Conservation (phyloP, 75 land plant genomes). For the Selaginella tamariscina region DNA sequence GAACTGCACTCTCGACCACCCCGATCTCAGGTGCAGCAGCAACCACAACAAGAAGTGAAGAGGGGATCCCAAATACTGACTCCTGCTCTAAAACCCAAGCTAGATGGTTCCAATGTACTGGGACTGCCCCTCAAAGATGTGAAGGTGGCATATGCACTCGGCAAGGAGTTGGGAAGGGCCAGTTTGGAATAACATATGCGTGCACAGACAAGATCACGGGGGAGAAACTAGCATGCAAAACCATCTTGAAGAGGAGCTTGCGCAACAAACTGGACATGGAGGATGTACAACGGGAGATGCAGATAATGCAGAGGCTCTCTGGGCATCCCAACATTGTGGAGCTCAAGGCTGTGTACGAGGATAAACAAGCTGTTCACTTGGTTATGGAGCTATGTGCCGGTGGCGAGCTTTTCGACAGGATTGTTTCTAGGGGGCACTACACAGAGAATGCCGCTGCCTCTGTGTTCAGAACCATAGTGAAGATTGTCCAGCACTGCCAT, state of each 20-base stretch:
- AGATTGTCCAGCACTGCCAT: constrained; percentile 9
- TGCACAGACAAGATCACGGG: constrained; percentile 3
- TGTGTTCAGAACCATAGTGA: not conserved
- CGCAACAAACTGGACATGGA: not conserved
- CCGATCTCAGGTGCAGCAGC: not conserved
- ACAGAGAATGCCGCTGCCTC: constrained; percentile 4
- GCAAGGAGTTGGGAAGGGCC: constrained; percentile 4
- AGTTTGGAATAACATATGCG: not conserved
- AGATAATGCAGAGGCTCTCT: not conserved
- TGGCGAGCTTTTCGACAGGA: constrained; percentile 8
- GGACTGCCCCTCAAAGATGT: not conserved
- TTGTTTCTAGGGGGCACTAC: not conserved
- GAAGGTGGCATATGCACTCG: not conserved
- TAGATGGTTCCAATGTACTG: not conserved
- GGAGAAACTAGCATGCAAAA: constrained; percentile 3
- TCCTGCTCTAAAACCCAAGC: not conserved
- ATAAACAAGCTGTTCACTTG: not conserved
- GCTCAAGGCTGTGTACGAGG: constrained; percentile 1
- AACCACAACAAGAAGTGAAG: not conserved
- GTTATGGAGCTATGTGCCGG: constrained; percentile 11
- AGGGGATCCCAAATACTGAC: not conserved
- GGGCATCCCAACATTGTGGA: constrained; percentile 14
- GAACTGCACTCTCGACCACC: not conserved
- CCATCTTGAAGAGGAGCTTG: not conserved
- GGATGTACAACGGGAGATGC: not conserved